Conservation (phyloP, 2,329 filamentous ascomycete species). For the Stachybotrys echinatus region DNA sequence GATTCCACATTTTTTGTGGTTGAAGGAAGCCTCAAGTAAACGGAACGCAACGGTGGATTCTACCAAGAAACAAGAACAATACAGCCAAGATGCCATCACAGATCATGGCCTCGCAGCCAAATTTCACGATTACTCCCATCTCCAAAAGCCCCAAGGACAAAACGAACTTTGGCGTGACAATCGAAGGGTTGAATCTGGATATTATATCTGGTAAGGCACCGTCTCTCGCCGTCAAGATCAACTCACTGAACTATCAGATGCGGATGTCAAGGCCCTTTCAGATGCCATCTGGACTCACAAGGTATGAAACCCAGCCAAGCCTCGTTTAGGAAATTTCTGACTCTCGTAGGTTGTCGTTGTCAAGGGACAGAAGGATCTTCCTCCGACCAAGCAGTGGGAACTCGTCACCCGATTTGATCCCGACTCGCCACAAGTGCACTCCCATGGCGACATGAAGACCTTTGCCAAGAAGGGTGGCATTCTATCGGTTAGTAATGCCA, state of each 20-base stretch:
- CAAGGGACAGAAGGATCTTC: constrained; percentile 34
- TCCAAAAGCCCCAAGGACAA: background rate
- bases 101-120: background rate
- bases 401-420: constrained; percentile 37
- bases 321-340: background rate
- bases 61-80: no score
- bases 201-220: background rate
- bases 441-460: constrained; percentile 33
- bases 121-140: background rate
- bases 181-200: background rate
- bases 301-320: background rate
- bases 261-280: constrained; percentile 1
- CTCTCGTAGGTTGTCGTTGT: constrained; percentile 29
- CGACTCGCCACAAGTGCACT: constrained; percentile 31
- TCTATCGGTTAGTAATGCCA: constrained; percentile 20
- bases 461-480: constrained; percentile 34
- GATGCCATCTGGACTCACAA: background rate
- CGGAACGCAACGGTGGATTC: no score
- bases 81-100: background rate
- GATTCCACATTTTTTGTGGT: background rate
- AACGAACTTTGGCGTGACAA: background rate
- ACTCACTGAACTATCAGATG: constrained; percentile 1
- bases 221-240: background rate
- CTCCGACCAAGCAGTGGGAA: constrained; percentile 38
- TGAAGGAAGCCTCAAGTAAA: background rate